A percentile compares a stretch with the other conserved stretches of the same genome.
Evolutionary conservation across 352 stramenopile species (phyloP).

Genomic region (Phytophthora pini): DNA sequence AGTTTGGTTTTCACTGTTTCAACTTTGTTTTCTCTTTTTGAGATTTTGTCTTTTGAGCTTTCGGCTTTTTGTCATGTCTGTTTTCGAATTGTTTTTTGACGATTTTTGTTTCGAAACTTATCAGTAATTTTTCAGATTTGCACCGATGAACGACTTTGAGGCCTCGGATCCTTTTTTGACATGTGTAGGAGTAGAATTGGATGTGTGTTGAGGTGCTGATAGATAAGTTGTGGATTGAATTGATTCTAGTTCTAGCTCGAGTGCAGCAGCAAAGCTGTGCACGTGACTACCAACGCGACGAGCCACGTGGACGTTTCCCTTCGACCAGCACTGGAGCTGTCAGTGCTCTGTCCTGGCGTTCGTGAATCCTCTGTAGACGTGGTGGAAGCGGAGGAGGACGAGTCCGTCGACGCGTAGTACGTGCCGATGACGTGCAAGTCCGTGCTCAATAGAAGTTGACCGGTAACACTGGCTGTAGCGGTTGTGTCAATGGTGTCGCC

Average conservation of each 20-base stretch:
- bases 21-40: not conserved
- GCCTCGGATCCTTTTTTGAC: conserved; percentile 1
- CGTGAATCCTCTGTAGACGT: conserved; percentile 21
- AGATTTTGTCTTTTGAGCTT: not conserved
- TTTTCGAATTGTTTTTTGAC: too few relatives aligned
- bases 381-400: conserved; percentile 19
- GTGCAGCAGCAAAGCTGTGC: conserved; percentile 22
- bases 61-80: too few relatives aligned
- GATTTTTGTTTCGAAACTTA: too few relatives aligned
- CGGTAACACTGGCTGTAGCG: conserved; percentile 18
- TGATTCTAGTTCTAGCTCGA: conserved; percentile 17
- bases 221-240: conserved; percentile 37
- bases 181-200: conserved; percentile 31
- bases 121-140: not conserved
- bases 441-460: conserved; percentile 35
- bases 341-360: conserved; percentile 11
- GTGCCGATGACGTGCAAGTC: conserved; percentile 42
- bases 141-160: not conserved
- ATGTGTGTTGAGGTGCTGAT: conserved; percentile 23
- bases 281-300: conserved; percentile 12
- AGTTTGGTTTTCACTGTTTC: conserved; percentile 31
- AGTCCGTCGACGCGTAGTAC: conserved; percentile 32
- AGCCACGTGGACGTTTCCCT: conserved; percentile 8
- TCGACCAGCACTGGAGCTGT: conserved; percentile 7
- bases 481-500: conserved; percentile 38